A percentile compares a stretch with the other conserved stretches of the same genome.
These are phyloP conservation scores for Bipolaris cookei DNA, from an alignment of 2,329 filamentous ascomycete species.

Conservation along the genomic window DNA sequence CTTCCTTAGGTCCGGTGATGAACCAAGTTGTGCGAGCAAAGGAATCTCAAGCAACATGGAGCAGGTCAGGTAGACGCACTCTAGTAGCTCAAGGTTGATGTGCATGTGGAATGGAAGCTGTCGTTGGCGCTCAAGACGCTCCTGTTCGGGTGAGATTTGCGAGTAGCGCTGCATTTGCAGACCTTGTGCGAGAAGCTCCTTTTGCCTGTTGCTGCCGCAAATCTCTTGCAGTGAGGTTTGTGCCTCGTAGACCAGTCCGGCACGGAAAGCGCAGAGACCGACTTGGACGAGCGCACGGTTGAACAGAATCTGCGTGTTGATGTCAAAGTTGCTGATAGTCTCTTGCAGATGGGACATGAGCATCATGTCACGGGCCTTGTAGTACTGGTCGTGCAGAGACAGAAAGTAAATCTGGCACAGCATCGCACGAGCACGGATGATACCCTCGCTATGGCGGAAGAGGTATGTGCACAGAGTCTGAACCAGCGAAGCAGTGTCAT, in stretches of 20 bases:
- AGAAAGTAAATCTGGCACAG: constrained; percentile 98
- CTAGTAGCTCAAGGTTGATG: constrained; percentile 97
- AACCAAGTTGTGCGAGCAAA: constrained; percentile 93
- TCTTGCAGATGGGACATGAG: constrained; percentile 99
- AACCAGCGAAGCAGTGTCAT: constrained; percentile 77
- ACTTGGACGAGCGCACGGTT: constrained; percentile 98
- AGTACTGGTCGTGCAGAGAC: constrained; percentile 96
- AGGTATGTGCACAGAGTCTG: constrained; percentile 92
- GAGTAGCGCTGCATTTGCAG: constrained; percentile 98
- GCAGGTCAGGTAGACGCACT: constrained; percentile 98
- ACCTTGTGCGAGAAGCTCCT: constrained; percentile 96
- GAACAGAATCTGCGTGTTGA: constrained; percentile 97
- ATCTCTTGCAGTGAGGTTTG: constrained; percentile 98
- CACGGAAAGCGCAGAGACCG: constrained; percentile 96
- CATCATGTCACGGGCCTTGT: constrained; percentile 98
- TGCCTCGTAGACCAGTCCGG: constrained; percentile 94
- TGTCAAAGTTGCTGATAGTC: constrained; percentile 94
- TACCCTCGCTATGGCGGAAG: constrained; percentile 92
- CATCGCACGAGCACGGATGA: constrained; percentile 95
- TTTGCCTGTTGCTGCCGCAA: constrained; percentile 94
- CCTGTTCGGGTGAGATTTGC: constrained; percentile 96
- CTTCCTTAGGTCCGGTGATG: constrained; percentile 96
- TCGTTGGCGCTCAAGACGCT: constrained; percentile 94
- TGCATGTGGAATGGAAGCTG: constrained; percentile 99
- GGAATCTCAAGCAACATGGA: constrained; percentile 99